Percentiles rank a stretch among this genome's conserved stretches.
phyloP scores from a whole-genome alignment of 257 asterid species.

The Verbena officinalis region DNA sequence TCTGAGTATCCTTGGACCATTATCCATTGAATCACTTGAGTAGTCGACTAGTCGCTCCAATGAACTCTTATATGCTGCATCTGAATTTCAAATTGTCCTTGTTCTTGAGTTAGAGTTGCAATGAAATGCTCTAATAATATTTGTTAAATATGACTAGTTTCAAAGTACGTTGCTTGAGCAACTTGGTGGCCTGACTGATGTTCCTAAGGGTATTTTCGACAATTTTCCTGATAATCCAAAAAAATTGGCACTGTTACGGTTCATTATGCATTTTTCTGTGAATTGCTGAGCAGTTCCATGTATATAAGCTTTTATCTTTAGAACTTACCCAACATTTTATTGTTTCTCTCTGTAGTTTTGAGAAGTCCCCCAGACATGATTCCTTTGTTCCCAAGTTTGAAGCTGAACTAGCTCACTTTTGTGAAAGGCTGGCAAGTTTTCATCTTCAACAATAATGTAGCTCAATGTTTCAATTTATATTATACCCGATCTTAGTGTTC shows the following conservation, averaged over 20 bases:
- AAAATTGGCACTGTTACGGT: neutral
- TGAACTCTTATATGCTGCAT: slow-evolving; percentile 15
- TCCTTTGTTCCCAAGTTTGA: slow-evolving; percentile 85
- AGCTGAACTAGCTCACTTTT: slow-evolving; percentile 91
- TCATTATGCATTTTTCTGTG: slow-evolving; percentile 10
- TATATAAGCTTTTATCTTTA: slow-evolving; percentile 9
- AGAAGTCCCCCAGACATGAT: slow-evolving; percentile 87
- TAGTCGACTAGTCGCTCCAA: neutral
- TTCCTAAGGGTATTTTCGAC: neutral
- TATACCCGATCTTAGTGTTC: slow-evolving; percentile 4
- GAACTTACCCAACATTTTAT: slow-evolving; percentile 27
- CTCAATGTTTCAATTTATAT: slow-evolving; percentile 10
- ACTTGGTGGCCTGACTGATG: neutral
- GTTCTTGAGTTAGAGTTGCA: neutral
- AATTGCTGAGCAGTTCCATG: slow-evolving; percentile 1
- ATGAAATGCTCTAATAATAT: neutral
- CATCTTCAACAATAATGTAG: slow-evolving; percentile 19
- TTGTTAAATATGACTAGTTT: neutral
- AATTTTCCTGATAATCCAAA: neutral
- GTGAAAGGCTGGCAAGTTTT: slow-evolving; percentile 85
- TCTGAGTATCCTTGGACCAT: neutral
- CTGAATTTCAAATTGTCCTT: neutral
- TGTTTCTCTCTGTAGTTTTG: slow-evolving; percentile 67
- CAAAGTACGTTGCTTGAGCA: slow-evolving; percentile 3
- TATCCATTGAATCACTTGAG: neutral